These are phyloP conservation scores for Corymbia calophylla DNA, from an alignment of 441 rosid genomes.

Conservation along the genomic window DNA sequence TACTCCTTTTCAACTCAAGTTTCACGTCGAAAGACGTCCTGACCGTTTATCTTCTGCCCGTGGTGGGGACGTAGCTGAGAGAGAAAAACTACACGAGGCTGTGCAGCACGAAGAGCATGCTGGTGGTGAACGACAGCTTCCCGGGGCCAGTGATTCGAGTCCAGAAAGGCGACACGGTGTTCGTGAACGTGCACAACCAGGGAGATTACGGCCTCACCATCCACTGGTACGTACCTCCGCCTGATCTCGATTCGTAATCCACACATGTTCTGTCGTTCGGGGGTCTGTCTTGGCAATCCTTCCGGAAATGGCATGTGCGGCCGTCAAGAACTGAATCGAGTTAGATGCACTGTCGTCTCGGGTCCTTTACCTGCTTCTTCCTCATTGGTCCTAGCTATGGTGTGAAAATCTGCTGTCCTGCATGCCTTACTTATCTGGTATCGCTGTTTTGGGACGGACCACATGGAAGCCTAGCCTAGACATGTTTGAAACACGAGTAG, in stretches of 20 bases:
- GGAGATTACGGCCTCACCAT: background rate
- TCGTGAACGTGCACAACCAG: background rate
- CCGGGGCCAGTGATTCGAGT: background rate
- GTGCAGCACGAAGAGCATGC: slow-evolving; percentile 4
- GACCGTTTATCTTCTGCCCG: background rate
- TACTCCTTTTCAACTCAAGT: background rate
- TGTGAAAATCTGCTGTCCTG: background rate
- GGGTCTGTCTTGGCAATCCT: background rate
- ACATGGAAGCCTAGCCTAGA: background rate
- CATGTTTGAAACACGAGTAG: background rate
- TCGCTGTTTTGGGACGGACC: background rate
- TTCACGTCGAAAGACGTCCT: background rate
- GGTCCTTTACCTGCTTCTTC: background rate
- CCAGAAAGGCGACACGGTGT: background rate
- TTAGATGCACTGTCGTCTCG: background rate
- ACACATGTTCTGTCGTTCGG: background rate
- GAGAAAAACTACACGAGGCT: slow-evolving; percentile 4
- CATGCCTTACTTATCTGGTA: background rate
- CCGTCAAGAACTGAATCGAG: background rate
- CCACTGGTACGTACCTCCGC: background rate
- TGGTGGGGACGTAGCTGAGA: background rate
- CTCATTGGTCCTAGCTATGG: background rate
- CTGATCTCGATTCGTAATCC: background rate
- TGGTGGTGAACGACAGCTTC: slow-evolving; percentile 4
- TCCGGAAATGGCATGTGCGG: background rate